Evolutionary conservation across 1,284 basidiomycete genomes (phyloP).

Genomic region (Heterobasidion irregulare): DNA sequence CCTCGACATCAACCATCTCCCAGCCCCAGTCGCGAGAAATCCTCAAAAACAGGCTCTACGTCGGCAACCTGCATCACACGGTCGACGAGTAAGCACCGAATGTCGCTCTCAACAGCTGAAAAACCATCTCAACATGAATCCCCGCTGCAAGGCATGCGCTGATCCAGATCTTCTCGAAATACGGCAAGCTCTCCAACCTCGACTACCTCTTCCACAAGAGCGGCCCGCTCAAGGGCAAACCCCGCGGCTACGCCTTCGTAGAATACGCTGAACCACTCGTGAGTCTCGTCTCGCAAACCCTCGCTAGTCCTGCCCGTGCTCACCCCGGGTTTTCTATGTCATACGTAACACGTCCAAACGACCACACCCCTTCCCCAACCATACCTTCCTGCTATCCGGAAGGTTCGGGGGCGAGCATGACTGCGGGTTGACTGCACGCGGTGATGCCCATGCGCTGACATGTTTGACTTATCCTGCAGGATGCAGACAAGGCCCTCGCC

Average conservation of each 20-base stretch:
- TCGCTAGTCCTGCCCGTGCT: constrained; percentile 23
- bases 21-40: constrained; percentile 18
- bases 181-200: constrained; percentile 85
- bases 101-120: not conserved
- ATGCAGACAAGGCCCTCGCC: constrained; percentile 74
- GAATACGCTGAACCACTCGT: constrained; percentile 79
- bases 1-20: not conserved
- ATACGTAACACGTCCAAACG: constrained; percentile 1
- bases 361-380: not conserved
- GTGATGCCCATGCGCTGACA: not conserved
- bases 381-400: not conserved
- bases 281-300: constrained; percentile 29
- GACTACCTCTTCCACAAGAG: constrained; percentile 95
- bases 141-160: constrained; percentile 60
- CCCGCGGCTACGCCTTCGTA: constrained; percentile 91
- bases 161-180: constrained; percentile 84
- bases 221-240: constrained; percentile 84
- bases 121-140: not conserved
- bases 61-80: constrained; percentile 83
- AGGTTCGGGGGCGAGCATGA: not conserved
- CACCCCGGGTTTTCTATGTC: constrained; percentile 37
- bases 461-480: constrained; percentile 42
- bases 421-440: not conserved
- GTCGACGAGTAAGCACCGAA: constrained; percentile 75
- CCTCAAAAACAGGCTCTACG: constrained; percentile 70